These are phyloP conservation scores for Pleurotus cornucopiae DNA, from an alignment of 768 basidiomycete genomes.

Conservation along the genomic window DNA sequence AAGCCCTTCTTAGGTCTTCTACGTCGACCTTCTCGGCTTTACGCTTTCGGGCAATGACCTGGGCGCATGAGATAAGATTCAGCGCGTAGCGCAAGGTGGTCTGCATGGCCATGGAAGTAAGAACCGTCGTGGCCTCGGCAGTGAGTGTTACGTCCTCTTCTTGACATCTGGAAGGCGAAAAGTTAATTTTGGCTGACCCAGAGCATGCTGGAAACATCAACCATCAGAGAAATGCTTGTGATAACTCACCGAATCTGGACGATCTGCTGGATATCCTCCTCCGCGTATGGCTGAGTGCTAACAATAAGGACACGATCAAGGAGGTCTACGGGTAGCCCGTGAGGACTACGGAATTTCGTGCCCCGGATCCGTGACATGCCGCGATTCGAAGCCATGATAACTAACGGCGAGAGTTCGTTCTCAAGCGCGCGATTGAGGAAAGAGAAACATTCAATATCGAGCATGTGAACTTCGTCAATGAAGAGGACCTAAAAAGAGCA, in stretches of 20 bases:
- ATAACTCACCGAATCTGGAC: slow-evolving; percentile 77
- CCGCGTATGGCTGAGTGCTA: slow-evolving; percentile 81
- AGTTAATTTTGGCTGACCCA: neutral
- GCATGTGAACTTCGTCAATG: slow-evolving; percentile 99
- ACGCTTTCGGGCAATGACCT: slow-evolving; percentile 80
- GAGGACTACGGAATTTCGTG: slow-evolving; percentile 90
- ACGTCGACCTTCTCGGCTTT: slow-evolving; percentile 80
- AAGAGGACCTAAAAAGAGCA: slow-evolving; percentile 71
- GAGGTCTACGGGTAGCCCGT: slow-evolving; percentile 92
- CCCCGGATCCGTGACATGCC: slow-evolving; percentile 94
- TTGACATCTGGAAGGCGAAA: slow-evolving; percentile 54
- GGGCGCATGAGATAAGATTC: slow-evolving; percentile 91
- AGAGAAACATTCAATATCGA: slow-evolving; percentile 99
- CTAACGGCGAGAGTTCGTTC: slow-evolving; percentile 87
- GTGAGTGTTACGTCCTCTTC: slow-evolving; percentile 93
- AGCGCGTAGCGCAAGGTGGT: slow-evolving; percentile 93
- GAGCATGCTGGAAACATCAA: neutral
- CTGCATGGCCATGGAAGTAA: slow-evolving; percentile 84
- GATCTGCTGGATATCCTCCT: slow-evolving; percentile 86
- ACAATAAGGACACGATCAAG: slow-evolving; percentile 96
- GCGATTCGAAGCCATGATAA: slow-evolving; percentile 98
- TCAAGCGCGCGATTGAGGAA: slow-evolving; percentile 97
- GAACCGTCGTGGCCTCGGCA: slow-evolving; percentile 65
- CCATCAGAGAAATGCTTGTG: slow-evolving; percentile 2
- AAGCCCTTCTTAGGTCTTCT: slow-evolving; percentile 79